phyloP scores from a whole-genome alignment of 1,284 basidiomycete species.

The Ustilago nuda region DNA sequence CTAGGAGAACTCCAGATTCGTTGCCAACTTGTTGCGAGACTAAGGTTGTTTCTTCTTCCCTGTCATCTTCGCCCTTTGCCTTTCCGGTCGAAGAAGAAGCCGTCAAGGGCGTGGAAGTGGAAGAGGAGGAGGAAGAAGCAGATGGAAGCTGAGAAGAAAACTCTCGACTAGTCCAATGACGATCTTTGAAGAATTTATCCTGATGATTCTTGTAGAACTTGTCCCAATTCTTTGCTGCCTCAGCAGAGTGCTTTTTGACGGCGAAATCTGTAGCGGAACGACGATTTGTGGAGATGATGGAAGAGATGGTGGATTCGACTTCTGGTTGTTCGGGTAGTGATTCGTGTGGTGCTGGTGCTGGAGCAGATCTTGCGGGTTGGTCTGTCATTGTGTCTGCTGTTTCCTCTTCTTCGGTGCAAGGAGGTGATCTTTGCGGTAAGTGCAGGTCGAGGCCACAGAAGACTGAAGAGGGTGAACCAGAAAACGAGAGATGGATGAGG shows the following conservation, averaged over 20 bases:
- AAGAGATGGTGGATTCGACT: conserved; percentile 28
- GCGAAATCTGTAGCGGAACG: conserved; percentile 51
- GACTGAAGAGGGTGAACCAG: not conserved
- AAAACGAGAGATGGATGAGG: too few species aligned
- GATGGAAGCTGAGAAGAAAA: conserved; percentile 41
- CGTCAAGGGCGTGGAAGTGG: too few species aligned
- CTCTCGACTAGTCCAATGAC: conserved; percentile 69
- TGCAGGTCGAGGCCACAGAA: not conserved
- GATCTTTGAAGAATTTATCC: conserved; percentile 69
- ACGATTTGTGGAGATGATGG: conserved; percentile 51
- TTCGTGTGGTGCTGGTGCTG: conserved; percentile 21
- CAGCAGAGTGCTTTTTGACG: conserved; percentile 58
- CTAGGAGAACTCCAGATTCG: conserved; percentile 52
- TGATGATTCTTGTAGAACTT: conserved; percentile 68
- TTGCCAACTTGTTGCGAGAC: conserved; percentile 2
- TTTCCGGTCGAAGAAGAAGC: too few species aligned
- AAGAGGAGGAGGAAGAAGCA: conserved; percentile 2
- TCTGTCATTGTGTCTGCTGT: not conserved
- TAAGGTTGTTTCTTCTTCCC: conserved; percentile 35
- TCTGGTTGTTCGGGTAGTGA: conserved; percentile 15
- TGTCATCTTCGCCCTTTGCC: conserved; percentile 25
- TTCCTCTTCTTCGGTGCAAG: too few species aligned
- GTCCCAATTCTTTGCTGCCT: conserved; percentile 68
- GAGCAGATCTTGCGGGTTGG: not conserved
- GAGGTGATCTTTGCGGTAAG: not conserved